These are phyloP conservation scores for Penicillium griseofulvum DNA, from an alignment of 2,329 filamentous ascomycete species.

Conservation along the genomic window DNA sequence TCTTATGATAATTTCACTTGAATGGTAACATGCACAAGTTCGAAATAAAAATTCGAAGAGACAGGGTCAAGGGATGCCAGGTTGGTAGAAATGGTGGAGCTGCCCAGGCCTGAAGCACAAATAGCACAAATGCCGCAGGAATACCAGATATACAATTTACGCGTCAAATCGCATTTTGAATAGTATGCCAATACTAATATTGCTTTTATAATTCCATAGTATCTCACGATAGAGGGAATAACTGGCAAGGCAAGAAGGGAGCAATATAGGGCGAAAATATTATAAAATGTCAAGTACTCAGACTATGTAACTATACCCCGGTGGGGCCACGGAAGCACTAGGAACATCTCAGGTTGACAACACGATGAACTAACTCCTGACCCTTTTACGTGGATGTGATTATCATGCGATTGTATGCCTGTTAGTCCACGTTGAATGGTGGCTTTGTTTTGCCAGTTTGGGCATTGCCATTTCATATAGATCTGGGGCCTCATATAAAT, in stretches of 20 bases:
- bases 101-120: conserved; percentile 4
- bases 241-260: neutral
- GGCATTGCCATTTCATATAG: neutral
- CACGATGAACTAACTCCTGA: neutral
- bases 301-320: too few species aligned
- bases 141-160: neutral
- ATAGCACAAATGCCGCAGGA: conserved; percentile 9
- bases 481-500: neutral
- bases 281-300: neutral
- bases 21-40: neutral
- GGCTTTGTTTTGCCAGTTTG: neutral
- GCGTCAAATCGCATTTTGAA: neutral
- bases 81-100: neutral
- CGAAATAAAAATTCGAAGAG: neutral
- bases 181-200: neutral
- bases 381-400: neutral
- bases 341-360: neutral
- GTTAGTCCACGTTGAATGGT: conserved; percentile 1
- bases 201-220: neutral
- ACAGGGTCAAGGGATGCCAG: neutral
- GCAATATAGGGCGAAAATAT: too few species aligned
- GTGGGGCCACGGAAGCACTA: neutral
- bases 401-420: neutral
- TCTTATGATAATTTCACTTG: neutral
- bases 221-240: neutral